A percentile compares a stretch with the other conserved stretches of the same genome.
Evolutionary conservation across 495 filamentous ascomycete genomes (phyloP).

Genomic region (Aspergillus bertholletiae): DNA sequence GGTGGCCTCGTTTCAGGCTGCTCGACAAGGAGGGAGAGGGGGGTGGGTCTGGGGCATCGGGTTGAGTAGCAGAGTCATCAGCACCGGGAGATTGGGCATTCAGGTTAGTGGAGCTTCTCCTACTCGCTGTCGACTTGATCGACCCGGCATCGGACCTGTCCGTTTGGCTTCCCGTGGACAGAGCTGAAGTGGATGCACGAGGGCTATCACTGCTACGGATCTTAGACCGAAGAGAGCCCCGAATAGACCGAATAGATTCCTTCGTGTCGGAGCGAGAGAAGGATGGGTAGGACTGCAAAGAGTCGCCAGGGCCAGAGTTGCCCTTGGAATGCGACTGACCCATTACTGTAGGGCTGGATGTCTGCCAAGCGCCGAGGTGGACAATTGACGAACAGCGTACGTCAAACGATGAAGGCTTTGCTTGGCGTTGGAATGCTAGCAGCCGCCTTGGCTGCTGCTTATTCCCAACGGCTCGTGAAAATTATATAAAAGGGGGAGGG

Average conservation of each 20-base stretch:
- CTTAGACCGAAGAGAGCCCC: constrained; percentile 70
- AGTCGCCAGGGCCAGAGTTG: constrained; percentile 52
- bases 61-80: constrained; percentile 30
- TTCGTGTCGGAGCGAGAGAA: constrained; percentile 93
- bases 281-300: constrained; percentile 78
- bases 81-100: constrained; percentile 34
- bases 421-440: constrained; percentile 32
- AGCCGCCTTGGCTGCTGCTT: constrained; percentile 28
- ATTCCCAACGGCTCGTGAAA: constrained; percentile 7
- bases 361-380: constrained; percentile 32
- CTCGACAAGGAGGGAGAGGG: constrained; percentile 84
- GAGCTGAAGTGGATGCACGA: constrained; percentile 61
- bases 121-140: constrained; percentile 63
- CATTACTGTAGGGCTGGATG: constrained; percentile 56
- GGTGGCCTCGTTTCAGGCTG: constrained; percentile 70
- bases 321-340: constrained; percentile 89
- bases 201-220: constrained; percentile 73
- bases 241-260: constrained; percentile 85
- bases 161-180: constrained; percentile 52
- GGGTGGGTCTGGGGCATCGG: constrained; percentile 66
- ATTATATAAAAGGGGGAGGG: constrained; percentile 24
- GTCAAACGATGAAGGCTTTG: constrained; percentile 25
- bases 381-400: constrained; percentile 24
- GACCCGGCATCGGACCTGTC: constrained; percentile 77
- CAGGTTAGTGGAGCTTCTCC: constrained; percentile 36